Conservation (phyloP, 352 stramenopile genomes). For the Globisporangium carolinianum region DNA sequence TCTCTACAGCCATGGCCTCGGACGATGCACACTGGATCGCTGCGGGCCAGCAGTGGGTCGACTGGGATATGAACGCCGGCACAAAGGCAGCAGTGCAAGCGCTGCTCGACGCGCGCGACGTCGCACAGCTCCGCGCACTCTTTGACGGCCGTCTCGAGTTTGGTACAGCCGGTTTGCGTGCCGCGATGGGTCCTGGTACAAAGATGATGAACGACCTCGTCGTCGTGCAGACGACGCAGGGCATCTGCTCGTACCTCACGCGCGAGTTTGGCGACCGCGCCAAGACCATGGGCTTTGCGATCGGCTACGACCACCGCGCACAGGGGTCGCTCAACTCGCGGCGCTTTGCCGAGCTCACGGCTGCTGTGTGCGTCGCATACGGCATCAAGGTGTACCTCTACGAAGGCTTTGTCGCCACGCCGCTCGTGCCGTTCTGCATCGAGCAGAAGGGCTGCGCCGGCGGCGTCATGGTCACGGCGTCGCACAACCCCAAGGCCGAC, state of each 20-base stretch:
- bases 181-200: conserved; percentile 83
- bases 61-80: conserved; percentile 81
- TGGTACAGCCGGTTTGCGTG: conserved; percentile 88
- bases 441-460: conserved; percentile 72
- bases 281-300: conserved; percentile 73
- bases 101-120: conserved; percentile 54
- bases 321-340: conserved; percentile 77
- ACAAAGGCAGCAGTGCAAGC: conserved; percentile 62
- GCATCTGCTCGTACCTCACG: conserved; percentile 84
- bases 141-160: conserved; percentile 87
- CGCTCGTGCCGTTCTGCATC: conserved; percentile 88
- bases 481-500: conserved; percentile 98
- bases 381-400: conserved; percentile 90
- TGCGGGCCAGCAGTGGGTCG: conserved; percentile 66
- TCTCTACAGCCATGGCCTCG: conserved; percentile 3
- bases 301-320: conserved; percentile 90
- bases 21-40: conserved; percentile 40
- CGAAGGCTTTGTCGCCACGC: conserved; percentile 92
- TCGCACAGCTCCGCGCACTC: conserved; percentile 44
- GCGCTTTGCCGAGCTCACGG: conserved; percentile 82
- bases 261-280: conserved; percentile 61
- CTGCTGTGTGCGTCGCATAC: conserved; percentile 68
- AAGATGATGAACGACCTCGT: conserved; percentile 91
- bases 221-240: conserved; percentile 89
- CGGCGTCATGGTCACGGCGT: conserved; percentile 94